These are phyloP conservation scores for Penicillium sp. DNA, from an alignment of 2,329 filamentous ascomycete species.

Conservation along the genomic window DNA sequence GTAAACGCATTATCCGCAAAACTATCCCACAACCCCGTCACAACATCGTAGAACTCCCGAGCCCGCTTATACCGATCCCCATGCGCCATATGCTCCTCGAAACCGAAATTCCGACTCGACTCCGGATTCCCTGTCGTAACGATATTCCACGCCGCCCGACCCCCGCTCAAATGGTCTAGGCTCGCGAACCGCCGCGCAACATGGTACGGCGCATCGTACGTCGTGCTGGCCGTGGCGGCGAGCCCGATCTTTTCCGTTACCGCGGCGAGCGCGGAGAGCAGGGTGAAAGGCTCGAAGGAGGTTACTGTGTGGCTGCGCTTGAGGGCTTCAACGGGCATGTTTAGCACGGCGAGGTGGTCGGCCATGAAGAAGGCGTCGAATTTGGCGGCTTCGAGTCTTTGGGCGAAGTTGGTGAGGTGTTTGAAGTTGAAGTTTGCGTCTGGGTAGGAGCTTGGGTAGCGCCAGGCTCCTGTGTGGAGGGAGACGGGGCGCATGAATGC, in stretches of 20 bases:
- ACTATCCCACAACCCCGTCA: constrained; percentile 56
- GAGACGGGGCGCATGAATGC: constrained; percentile 62
- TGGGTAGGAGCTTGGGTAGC: constrained; percentile 56
- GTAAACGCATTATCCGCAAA: constrained; percentile 59
- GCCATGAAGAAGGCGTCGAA: constrained; percentile 62
- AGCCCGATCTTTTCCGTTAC: constrained; percentile 55
- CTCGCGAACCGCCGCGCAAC: constrained; percentile 56
- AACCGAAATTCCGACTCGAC: constrained; percentile 55
- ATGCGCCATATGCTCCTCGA: constrained; percentile 54
- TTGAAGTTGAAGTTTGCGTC: constrained; percentile 61
- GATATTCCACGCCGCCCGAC: constrained; percentile 57
- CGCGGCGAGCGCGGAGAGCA: constrained; percentile 53
- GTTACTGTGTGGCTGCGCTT: constrained; percentile 61
- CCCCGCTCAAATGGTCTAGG: constrained; percentile 53
- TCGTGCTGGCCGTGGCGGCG: constrained; percentile 55
- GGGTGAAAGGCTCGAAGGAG: constrained; percentile 59
- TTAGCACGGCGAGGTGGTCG: constrained; percentile 56
- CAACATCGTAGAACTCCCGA: constrained; percentile 56
- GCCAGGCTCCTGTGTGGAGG: constrained; percentile 59
- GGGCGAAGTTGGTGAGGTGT: constrained; percentile 56
- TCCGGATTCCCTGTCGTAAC: constrained; percentile 57
- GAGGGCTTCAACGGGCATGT: constrained; percentile 59
- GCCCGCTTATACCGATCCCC: constrained; percentile 54
- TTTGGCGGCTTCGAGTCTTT: constrained; percentile 56
- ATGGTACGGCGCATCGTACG: constrained; percentile 56